Conservation (phyloP, 768 basidiomycete species). For the Leccinum broughii region DNA sequence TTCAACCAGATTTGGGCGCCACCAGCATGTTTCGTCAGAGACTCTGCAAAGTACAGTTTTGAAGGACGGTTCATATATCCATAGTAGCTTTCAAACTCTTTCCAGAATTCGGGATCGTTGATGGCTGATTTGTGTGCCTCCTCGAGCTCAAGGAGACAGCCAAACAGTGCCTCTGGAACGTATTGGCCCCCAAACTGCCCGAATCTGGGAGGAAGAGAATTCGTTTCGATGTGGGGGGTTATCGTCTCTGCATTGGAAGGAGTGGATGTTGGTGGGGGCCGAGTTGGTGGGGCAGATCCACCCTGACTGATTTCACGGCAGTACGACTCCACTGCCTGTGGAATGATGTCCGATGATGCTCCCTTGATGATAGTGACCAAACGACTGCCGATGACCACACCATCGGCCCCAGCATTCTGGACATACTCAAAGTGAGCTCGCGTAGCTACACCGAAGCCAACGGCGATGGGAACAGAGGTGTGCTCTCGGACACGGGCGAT, state of each 20-base stretch:
- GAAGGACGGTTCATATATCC: constrained; percentile 96
- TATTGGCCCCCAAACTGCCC: constrained; percentile 97
- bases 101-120: constrained; percentile 87
- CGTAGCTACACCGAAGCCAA: constrained; percentile 95
- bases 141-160: constrained; percentile 87
- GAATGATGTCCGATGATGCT: constrained; percentile 48
- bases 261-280: background rate
- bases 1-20: constrained; percentile 99
- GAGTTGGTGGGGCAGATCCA: constrained; percentile 28
- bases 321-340: constrained; percentile 64
- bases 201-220: constrained; percentile 76
- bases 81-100: constrained; percentile 84
- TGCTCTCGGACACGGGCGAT: constrained; percentile 79
- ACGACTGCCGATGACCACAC: constrained; percentile 90
- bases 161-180: constrained; percentile 95
- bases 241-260: constrained; percentile 10
- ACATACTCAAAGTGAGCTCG: constrained; percentile 86
- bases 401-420: constrained; percentile 87
- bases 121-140: constrained; percentile 86
- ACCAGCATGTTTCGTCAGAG: constrained; percentile 84
- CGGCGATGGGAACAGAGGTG: constrained; percentile 82
- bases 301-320: constrained; percentile 66
- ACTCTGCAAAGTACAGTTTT: constrained; percentile 86
- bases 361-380: constrained; percentile 79
- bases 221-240: constrained; percentile 36